Base-by-base conservation (phyloP, 768 basidiomycete genomes). In the Mycena galopus region DNA sequence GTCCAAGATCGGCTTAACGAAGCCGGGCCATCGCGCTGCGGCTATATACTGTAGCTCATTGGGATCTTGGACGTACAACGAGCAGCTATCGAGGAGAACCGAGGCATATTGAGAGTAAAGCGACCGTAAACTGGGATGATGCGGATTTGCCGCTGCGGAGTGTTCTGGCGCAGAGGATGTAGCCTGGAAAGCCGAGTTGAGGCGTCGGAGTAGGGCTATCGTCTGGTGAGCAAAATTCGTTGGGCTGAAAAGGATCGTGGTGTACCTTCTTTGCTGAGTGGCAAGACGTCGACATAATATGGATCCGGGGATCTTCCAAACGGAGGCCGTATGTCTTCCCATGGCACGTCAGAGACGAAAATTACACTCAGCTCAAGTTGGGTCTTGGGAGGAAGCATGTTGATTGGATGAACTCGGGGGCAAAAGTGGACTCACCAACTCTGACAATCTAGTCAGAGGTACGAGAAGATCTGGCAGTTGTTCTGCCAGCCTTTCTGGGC, bases 1-100 rank as follows among this genome's bases (percentile, higher is more conserved):
- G 63, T 89, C 88, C 9, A 94, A 78, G 17, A 95, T 77, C 0
- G 94, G 94, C 65, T 90, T 87, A 1, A 92, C 87, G 75, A 94
- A 95, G 2, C 90, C 92, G 0, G 94, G 93, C 94, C 95, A 96
- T 25, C 91, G 87, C 8, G 94, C 92, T 0, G 92, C 90, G 2
- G 93, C 89, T 30, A 96, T 87, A 77, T 95, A 96, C 53, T 88
- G n/a, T 1, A 96, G 84, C 77, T 96, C 94, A 59, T 89, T 79
- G 0, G 90, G 88, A 76, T 95, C 91, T 47, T 86, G 87, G 4
- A 89, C 91, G 79, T 91, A 94, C n/a, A 89, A 85, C 23, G 86
- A 87, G 77, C 94, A 91, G 33, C 88, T 84, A 57, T 89, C 87
- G 77, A 89, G 89, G 3, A 96, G 79, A 12, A 88, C 83, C 8